A percentile compares a stretch with the other conserved stretches of the same genome.
phyloP scores from a whole-genome alignment of 768 basidiomycete genomes.

The Mycena epipterygia region DNA sequence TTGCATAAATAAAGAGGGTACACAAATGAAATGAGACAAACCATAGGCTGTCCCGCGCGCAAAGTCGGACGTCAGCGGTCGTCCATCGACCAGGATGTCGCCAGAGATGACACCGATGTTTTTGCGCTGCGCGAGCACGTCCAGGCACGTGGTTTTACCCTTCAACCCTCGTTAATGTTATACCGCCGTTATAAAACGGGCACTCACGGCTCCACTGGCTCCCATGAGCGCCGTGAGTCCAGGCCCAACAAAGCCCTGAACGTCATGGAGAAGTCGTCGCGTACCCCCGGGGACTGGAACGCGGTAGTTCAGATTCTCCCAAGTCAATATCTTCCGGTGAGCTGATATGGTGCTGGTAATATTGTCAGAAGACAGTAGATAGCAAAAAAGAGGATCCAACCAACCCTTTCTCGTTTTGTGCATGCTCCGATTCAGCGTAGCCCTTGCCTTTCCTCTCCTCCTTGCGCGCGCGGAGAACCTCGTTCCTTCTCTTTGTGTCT shows the following conservation, averaged over 20 bases:
- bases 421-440: conserved; percentile 37
- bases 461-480: conserved; percentile 66
- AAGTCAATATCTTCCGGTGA: conserved; percentile 79
- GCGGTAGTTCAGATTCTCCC: conserved; percentile 83
- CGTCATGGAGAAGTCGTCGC: conserved; percentile 76
- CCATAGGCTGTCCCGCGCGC: conserved; percentile 84
- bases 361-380: neutral
- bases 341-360: conserved; percentile 33
- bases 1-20: conserved; percentile 39
- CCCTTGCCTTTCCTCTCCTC: conserved; percentile 50
- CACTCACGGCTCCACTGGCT: conserved; percentile 76
- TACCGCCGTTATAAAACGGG: neutral
- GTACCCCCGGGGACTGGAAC: conserved; percentile 77
- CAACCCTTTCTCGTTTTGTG: conserved; percentile 24
- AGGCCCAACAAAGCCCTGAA: conserved; percentile 86
- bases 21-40: conserved; percentile 45
- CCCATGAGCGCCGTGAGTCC: conserved; percentile 95
- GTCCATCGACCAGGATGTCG: conserved; percentile 75
- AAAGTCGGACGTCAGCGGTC: conserved; percentile 68
- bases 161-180: conserved; percentile 39
- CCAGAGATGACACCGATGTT: conserved; percentile 78
- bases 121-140: conserved; percentile 80
- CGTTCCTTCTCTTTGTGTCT: conserved; percentile 69
- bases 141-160: conserved; percentile 83
- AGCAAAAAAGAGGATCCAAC: neutral